Evolutionary conservation across 768 basidiomycete genomes (phyloP), one percentile per base, ranked within the genome.

Genomic region (Podaxis sp.): DNA sequence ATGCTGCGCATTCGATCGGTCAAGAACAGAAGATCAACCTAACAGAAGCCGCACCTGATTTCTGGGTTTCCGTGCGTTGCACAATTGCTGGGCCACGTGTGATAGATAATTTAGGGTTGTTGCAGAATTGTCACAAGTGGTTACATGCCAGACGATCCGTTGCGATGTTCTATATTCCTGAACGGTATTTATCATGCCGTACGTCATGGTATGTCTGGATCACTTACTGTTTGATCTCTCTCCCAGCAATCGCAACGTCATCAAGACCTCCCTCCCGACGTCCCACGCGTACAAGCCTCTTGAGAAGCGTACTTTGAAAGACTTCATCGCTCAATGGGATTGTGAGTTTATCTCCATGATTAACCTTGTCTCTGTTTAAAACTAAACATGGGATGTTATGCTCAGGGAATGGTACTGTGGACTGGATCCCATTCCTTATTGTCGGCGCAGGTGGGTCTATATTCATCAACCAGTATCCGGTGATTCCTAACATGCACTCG

Each of bases 91-190:
- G 52, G 0, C 51, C 19, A 22, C 41, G 2, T 40, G 37, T 47
- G 24, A 12, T 5, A 7, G 33, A 43, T 22, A 15, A 55, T 1
- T 38, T 29, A 8, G 19, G 41, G 29, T 29, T 50, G 11, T 24
- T 52, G 27, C 64, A 91, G 85, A 93, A 93, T 67, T 89, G 88
- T 66, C 90, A 94, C 74, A 94, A 95, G 73, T 96, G 94, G 93
- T 75, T 94, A 1, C 87, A 80, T 66, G 79, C 84, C 2, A 88
- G 91, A 71, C 81, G 93, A 4, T 77, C 84, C 1, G 85, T 81
- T 50, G 86, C 90, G 0, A 77, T 89, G 17, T 75, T 95, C 15
- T 95, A 94, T 70, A 89, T 91, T 4, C 89, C 92, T 0, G 80
- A 74, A 62, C 71, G 81, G 82, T 80, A 47, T 62, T 12, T 27